phyloP scores from a whole-genome alignment of 495 filamentous ascomycete genomes.

The Lasiosphaeria hispida region DNA sequence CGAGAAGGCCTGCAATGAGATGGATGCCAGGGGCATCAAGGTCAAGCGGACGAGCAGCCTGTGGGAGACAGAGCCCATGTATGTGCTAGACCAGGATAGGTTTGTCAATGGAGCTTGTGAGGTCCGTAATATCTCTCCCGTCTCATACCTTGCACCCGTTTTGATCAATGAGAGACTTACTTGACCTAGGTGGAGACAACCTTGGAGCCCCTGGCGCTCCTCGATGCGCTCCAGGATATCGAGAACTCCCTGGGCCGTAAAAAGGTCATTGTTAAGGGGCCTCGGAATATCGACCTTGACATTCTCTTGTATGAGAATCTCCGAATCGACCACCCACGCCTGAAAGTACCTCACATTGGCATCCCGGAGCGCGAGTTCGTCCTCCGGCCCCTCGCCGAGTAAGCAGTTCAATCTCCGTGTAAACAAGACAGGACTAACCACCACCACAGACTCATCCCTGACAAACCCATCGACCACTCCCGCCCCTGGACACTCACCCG shows the following conservation, averaged over 20 bases:
- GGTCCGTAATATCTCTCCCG: constrained; percentile 50
- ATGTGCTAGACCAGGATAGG: constrained; percentile 79
- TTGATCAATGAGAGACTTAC: constrained; percentile 3
- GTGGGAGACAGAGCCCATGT: constrained; percentile 96
- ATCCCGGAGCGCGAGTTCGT: constrained; percentile 95
- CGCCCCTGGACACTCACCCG: constrained; percentile 51
- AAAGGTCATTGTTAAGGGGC: constrained; percentile 89
- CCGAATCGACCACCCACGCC: constrained; percentile 60
- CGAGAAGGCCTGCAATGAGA: constrained; percentile 72
- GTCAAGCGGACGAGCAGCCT: constrained; percentile 80
- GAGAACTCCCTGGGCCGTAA: constrained; percentile 74
- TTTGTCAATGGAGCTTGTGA: constrained; percentile 95
- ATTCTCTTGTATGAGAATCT: constrained; percentile 83
- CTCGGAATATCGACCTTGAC: constrained; percentile 89
- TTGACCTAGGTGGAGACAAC: constrained; percentile 71
- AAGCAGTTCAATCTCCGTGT: constrained; percentile 26
- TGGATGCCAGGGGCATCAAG: constrained; percentile 67
- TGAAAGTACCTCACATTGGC: constrained; percentile 78
- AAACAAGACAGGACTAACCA: constrained; percentile 1
- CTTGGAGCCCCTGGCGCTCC: constrained; percentile 67
- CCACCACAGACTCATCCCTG: constrained; percentile 58
- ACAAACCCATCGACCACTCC: constrained; percentile 48
- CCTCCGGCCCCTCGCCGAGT: constrained; percentile 85
- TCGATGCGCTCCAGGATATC: constrained; percentile 78
- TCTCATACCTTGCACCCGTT: background rate